Evolutionary conservation across 2,329 filamentous ascomycete genomes (phyloP), one percentile per base, ranked within the genome.

Genomic region (Colletotrichum sp.): DNA sequence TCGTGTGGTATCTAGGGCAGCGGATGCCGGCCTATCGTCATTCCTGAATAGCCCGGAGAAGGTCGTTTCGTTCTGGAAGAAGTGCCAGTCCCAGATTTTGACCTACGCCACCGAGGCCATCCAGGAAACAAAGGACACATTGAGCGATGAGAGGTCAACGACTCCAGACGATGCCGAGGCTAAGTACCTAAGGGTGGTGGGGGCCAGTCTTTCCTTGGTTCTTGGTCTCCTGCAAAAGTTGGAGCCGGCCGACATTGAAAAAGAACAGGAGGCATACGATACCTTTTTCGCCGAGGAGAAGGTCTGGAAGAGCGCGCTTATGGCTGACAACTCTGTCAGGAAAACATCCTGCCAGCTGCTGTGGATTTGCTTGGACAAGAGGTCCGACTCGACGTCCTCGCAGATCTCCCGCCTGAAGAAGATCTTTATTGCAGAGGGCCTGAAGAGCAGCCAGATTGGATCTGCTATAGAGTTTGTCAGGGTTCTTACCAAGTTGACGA

Each of bases 61-160:
- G 85, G 87, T 94, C 48, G 86, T 87, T 26, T 90, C 91, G 64
- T 93, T 98, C 73, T 96, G 95, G 90, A 95, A 90, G 81, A 92
- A 93, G 69, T 98, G 96, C 81, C 95, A 98, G 81, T 86, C 89
- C 8, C 91, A 94, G 34, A 95, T 98, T 56, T 87, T 98, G 73
- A 92, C 96, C 65, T 98, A 95, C 83, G 95, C 95, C 73, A 91
- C 90, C 71, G 92, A 95, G 80, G 95, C 95, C 7, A 90, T 97
- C 56, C 91, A 93, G 69, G 97, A 99, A 84, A 96, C 94, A 0
- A 84, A 93, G 4, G 90, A 93, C 43, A 97, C 95, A 0, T 87
- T 99, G 43, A 98, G 96, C 81, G 97, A 99, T 82, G 95, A 97
- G 84, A 91, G 96, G 28, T 95, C 92, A 1, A 95, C 96, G 5